Evolutionary conservation across 495 filamentous ascomycete species (phyloP), one percentile per base, ranked within the genome.

Genomic region (Thozetella sp.): DNA sequence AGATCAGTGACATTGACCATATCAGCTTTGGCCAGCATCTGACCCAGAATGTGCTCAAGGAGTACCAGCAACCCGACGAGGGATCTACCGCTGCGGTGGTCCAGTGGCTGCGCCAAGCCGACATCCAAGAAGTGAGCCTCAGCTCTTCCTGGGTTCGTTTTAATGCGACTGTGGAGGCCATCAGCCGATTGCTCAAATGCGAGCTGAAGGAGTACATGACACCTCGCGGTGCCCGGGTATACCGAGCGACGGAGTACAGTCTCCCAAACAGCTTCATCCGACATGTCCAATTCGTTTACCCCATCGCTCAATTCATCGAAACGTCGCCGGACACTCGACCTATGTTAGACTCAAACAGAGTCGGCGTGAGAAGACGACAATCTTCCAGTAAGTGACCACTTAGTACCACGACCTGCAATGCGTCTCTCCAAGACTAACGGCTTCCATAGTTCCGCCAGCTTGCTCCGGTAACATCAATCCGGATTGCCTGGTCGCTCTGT

Each of bases 261-360:
- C 53, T 83, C 0, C 80, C 80, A 1, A 63, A 63, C 22, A 53
- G 64, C 0, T 60, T 83, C 12, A 62, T 63, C 13, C 60, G 67
- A n/a, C 59, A 60, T 61, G 67, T 71, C 46, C 60, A 64, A 53
- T 71, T 71, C 43, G 58, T 71, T 40, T 59, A 64, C 22, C 69
- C 69, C 12, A 45, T 71, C 62, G 58, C 62, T 17, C 62, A 69
- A 40, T 71, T 71, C 56, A 65, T 72, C 66, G 65, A 66, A 19
- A 34, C 58, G 11, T 45, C 9, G 25, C 22, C 26, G 2, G 11
- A 22, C 6, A 19, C 4, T 22, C n/a, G 4, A 15, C 46, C 30
- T 15, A 37, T 6, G 6, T 15, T 37, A 6, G 30, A 37, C 6
- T 37, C 30, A 37, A 6, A 37, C 30, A 37, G 15, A 6, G 30